phyloP scores from a whole-genome alignment of 495 filamentous ascomycete genomes.

The Pyronema domesticum region DNA sequence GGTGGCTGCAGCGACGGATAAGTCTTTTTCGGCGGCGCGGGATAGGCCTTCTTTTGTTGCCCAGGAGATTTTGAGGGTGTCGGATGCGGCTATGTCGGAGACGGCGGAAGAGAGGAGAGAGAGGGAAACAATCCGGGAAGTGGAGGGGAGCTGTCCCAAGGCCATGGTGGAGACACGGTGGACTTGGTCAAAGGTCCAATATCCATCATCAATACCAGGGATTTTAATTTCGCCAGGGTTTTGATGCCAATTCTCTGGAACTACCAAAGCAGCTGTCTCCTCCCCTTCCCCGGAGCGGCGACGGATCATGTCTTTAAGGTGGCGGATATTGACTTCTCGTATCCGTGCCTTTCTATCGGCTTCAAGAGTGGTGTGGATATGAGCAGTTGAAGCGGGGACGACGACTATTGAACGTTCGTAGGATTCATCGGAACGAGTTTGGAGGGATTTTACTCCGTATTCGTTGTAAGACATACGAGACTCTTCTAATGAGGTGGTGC shows the following conservation, averaged over 20 bases:
- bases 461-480: slow-evolving; percentile 28
- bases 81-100: slow-evolving; percentile 30
- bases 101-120: slow-evolving; percentile 26
- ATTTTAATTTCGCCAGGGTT: slow-evolving; percentile 5
- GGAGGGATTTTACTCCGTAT: slow-evolving; percentile 32
- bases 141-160: slow-evolving; percentile 31
- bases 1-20: slow-evolving; percentile 5
- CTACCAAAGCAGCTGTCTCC: slow-evolving; percentile 9
- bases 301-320: slow-evolving; percentile 45
- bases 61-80: slow-evolving; percentile 31
- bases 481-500: slow-evolving; percentile 41
- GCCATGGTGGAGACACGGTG: slow-evolving; percentile 44
- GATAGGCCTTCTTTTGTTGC: slow-evolving; percentile 19
- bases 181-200: slow-evolving; percentile 42
- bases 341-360: slow-evolving; percentile 33
- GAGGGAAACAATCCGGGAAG: slow-evolving; percentile 15
- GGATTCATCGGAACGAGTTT: slow-evolving; percentile 27
- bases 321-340: slow-evolving; percentile 47
- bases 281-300: slow-evolving; percentile 21
- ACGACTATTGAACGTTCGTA: slow-evolving; percentile 38
- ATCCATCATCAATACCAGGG: slow-evolving; percentile 32
- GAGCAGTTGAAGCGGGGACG: slow-evolving; percentile 20
- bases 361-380: slow-evolving; percentile 15
- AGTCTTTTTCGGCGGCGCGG: slow-evolving; percentile 9
- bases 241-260: slow-evolving; percentile 17